Evolutionary conservation across 169 alveolate species (phyloP).

Genomic region (Cryptosporidium sp.): DNA sequence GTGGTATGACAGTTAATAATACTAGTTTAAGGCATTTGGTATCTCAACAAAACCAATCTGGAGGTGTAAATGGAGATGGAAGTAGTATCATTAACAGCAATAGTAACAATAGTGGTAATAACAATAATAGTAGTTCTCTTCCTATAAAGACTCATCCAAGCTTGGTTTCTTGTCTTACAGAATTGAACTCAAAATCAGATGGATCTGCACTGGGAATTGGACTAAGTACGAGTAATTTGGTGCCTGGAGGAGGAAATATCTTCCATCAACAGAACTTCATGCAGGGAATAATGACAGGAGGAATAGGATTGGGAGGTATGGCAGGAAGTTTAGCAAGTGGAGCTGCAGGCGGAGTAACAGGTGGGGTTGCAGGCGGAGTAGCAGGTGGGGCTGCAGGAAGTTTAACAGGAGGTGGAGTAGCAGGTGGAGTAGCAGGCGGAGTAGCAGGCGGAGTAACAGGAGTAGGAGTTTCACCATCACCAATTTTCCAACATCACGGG

Average conservation of each 20-base stretch:
- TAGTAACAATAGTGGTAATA: too few species aligned
- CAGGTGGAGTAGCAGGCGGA: background rate
- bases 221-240: background rate
- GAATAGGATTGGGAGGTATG: too few species aligned
- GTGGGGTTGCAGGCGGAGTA: background rate
- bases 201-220: constrained; percentile 4
- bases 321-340: too few species aligned
- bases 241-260: background rate
- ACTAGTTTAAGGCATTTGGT: background rate
- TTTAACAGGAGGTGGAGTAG: background rate
- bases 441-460: background rate
- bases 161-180: constrained; percentile 42
- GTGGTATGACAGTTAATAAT: background rate
- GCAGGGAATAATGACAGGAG: background rate
- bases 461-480: background rate
- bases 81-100: too few species aligned
- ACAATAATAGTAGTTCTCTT: background rate
- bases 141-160: constrained; percentile 26
- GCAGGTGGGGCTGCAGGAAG: too few species aligned
- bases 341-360: too few species aligned
- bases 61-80: background rate
- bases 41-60: background rate
- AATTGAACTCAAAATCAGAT: background rate
- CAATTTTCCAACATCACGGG: background rate
- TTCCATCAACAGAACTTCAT: background rate